phyloP scores from a whole-genome alignment of 768 basidiomycete genomes.

The Trametes gibbosa region DNA sequence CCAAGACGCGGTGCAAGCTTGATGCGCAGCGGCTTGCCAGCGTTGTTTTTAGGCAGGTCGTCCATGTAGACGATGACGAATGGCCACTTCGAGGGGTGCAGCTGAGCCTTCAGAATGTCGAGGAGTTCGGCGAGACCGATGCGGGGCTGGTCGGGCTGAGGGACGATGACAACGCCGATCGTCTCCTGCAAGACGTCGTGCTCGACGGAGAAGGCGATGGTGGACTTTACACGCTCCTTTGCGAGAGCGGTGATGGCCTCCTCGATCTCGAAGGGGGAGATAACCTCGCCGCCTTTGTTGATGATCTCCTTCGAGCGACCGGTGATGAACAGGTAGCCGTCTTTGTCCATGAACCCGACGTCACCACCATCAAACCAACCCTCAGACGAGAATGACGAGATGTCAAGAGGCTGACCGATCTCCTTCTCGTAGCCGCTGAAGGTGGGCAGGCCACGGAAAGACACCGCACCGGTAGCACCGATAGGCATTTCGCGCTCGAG shows the following conservation, averaged over 20 bases:
- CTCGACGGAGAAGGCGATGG: constrained; percentile 43
- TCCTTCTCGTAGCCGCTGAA: constrained; percentile 52
- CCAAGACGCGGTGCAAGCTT: constrained; percentile 40
- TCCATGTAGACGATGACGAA: constrained; percentile 46
- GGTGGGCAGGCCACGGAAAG: constrained; percentile 52
- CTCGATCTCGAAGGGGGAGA: constrained; percentile 61
- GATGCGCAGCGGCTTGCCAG: constrained; percentile 46
- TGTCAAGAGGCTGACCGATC: constrained; percentile 40
- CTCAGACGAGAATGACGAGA: constrained; percentile 45
- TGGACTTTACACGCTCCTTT: constrained; percentile 40
- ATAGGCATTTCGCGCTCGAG: constrained; percentile 36
- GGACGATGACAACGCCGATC: constrained; percentile 44
- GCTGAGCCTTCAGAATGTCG: constrained; percentile 41
- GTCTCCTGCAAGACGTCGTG: constrained; percentile 48
- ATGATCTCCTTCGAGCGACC: constrained; percentile 61
- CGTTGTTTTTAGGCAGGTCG: constrained; percentile 45
- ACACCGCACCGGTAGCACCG: constrained; percentile 49
- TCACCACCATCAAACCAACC: constrained; percentile 56
- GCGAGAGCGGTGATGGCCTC: constrained; percentile 48
- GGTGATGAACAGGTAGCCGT: constrained; percentile 49
- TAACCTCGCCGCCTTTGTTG: constrained; percentile 59
- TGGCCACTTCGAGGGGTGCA: constrained; percentile 51
- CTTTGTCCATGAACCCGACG: constrained; percentile 44
- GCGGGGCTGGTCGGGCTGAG: constrained; percentile 33
- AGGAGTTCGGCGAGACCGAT: constrained; percentile 42